phyloP scores from a whole-genome alignment of 331 rosid species.

The Erythrophleum ivorense region DNA sequence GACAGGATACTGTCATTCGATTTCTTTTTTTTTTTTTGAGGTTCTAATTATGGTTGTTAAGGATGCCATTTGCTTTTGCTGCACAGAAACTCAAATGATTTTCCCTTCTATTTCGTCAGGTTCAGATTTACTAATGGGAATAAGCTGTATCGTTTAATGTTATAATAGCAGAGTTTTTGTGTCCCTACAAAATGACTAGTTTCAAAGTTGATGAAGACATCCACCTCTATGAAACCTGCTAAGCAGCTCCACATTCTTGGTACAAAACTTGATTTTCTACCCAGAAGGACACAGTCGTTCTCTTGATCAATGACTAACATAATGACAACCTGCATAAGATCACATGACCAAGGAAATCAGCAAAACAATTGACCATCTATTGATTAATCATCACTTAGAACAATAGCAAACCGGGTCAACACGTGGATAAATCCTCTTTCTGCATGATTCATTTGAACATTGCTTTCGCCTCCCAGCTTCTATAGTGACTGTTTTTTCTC shows the following conservation, averaged over 20 bases:
- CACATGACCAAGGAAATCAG: conserved; percentile 34
- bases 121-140: not conserved
- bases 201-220: conserved; percentile 40
- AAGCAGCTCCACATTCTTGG: conserved; percentile 97
- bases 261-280: conserved; percentile 78
- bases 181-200: conserved; percentile 22
- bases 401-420: conserved; percentile 73
- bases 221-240: conserved; percentile 93
- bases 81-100: conserved; percentile 10
- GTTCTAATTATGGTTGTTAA: not conserved
- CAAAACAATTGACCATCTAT: conserved; percentile 30
- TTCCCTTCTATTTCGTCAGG: conserved; percentile 26
- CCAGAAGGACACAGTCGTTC: conserved; percentile 75
- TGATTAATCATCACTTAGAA: conserved; percentile 22
- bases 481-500: conserved; percentile 73
- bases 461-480: conserved; percentile 89
- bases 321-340: conserved; percentile 79
- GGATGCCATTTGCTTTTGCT: conserved; percentile 2
- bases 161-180: not conserved
- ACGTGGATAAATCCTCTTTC: conserved; percentile 79
- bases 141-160: not conserved
- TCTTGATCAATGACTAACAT: conserved; percentile 88
- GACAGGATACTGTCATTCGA: not conserved
- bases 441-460: conserved; percentile 75
- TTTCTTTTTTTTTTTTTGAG: not conserved